These are phyloP conservation scores for Aspergillus sclerotialis DNA, from an alignment of 2,329 filamentous ascomycete genomes.

Conservation along the genomic window DNA sequence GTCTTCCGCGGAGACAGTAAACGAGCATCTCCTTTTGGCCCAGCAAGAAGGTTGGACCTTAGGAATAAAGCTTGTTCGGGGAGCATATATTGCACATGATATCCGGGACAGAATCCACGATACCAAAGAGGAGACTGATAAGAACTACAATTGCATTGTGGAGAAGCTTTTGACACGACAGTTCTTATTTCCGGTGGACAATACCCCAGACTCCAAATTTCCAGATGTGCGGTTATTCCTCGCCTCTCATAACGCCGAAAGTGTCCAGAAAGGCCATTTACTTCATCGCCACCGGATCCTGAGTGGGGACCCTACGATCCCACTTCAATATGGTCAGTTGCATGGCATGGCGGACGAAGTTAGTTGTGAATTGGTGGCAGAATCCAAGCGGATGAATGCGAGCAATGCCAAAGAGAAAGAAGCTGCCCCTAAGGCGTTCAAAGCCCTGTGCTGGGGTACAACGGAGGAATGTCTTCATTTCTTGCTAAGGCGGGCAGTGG, in stretches of 20 bases:
- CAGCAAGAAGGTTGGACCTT: constrained; percentile 34
- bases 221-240: constrained; percentile 41
- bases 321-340: constrained; percentile 61
- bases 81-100: constrained; percentile 41
- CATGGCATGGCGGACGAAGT: constrained; percentile 95
- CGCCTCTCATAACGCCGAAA: constrained; percentile 47
- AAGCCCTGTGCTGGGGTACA: constrained; percentile 49
- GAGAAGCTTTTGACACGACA: constrained; percentile 40
- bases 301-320: constrained; percentile 29
- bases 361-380: constrained; percentile 45
- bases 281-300: constrained; percentile 30
- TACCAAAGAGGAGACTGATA: constrained; percentile 32
- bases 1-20: constrained; percentile 28
- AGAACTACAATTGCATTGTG: constrained; percentile 45
- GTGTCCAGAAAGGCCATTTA: constrained; percentile 40
- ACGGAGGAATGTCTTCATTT: constrained; percentile 50
- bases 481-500: constrained; percentile 54
- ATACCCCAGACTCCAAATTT: constrained; percentile 9
- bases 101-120: constrained; percentile 28
- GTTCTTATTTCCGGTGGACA: constrained; percentile 23
- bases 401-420: constrained; percentile 11
- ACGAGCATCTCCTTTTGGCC: constrained; percentile 32
- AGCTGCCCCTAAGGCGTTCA: constrained; percentile 39
- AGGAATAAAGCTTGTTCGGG: constrained; percentile 40
- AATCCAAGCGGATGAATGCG: constrained; percentile 4